Percentiles rank a stretch among this genome's conserved stretches.
These are phyloP conservation scores for Hymenoscyphus scutula DNA, from an alignment of 2,329 filamentous ascomycete species.

Conservation along the genomic window DNA sequence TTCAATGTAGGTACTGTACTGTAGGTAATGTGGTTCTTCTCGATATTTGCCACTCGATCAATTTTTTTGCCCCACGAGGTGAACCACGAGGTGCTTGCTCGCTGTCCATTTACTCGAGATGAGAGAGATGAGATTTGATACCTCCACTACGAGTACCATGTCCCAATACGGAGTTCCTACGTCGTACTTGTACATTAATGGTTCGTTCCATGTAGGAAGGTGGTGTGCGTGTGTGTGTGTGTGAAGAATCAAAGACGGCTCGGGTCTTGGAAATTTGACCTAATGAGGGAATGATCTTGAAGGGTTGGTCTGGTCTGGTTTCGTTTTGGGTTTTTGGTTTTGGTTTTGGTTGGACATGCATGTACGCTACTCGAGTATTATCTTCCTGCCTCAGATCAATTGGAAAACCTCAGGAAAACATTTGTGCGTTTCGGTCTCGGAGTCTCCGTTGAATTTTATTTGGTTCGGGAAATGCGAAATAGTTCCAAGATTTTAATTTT, in stretches of 20 bases:
- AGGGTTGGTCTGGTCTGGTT: neutral
- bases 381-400: neutral
- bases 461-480: no score
- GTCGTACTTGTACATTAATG: no score
- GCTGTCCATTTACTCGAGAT: no score
- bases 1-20: no score
- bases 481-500: no score
- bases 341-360: no score
- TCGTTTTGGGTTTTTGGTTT: no score
- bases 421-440: neutral
- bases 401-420: slow-evolving; percentile 3
- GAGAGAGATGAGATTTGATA: neutral
- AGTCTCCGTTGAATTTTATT: neutral
- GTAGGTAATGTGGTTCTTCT: neutral
- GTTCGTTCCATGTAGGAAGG: neutral
- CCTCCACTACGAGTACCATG: neutral
- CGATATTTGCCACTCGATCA: no score
- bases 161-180: neutral
- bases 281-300: neutral
- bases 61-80: neutral
- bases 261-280: neutral
- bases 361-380: no score
- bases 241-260: no score
- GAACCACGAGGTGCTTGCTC: slow-evolving; percentile 1
- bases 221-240: no score